Percentiles rank a stretch among this genome's conserved stretches.
phyloP scores from a whole-genome alignment of 306 rosid genomes.

The Pueraria montana region DNA sequence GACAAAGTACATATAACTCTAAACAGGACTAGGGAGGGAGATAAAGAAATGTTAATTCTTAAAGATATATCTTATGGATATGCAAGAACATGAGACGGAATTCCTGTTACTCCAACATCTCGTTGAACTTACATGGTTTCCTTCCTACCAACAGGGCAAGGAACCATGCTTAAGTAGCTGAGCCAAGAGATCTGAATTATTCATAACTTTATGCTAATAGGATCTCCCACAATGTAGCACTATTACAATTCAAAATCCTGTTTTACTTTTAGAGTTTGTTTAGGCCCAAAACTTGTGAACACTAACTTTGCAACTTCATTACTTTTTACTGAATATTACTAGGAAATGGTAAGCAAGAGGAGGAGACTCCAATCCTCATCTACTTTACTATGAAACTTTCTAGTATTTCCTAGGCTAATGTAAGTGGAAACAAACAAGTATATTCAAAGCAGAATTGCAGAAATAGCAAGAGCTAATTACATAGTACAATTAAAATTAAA shows the following conservation, averaged over 20 bases:
- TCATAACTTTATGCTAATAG: background rate
- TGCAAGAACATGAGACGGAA: background rate
- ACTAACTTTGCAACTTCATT: constrained; percentile 3
- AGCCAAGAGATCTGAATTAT: background rate
- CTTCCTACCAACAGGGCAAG: background rate
- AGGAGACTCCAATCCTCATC: background rate
- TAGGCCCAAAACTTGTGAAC: background rate
- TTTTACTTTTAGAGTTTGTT: constrained; percentile 23
- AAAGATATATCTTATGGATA: background rate
- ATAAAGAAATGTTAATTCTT: no score
- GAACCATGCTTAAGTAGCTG: background rate
- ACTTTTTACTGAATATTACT: background rate
- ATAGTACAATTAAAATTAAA: constrained; percentile 22
- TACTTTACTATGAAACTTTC: background rate
- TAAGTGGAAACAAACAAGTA: background rate
- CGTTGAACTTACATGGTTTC: no score
- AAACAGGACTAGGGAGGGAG: no score
- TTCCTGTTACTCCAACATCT: background rate
- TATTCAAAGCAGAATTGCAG: background rate
- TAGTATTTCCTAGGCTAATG: constrained; percentile 36
- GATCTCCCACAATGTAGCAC: background rate
- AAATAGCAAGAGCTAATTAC: background rate
- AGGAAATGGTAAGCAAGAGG: background rate
- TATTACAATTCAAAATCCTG: background rate
- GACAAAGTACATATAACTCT: no score